Evolutionary conservation across 352 stramenopile species (phyloP).

Genomic region (Pythium graminicola): DNA sequence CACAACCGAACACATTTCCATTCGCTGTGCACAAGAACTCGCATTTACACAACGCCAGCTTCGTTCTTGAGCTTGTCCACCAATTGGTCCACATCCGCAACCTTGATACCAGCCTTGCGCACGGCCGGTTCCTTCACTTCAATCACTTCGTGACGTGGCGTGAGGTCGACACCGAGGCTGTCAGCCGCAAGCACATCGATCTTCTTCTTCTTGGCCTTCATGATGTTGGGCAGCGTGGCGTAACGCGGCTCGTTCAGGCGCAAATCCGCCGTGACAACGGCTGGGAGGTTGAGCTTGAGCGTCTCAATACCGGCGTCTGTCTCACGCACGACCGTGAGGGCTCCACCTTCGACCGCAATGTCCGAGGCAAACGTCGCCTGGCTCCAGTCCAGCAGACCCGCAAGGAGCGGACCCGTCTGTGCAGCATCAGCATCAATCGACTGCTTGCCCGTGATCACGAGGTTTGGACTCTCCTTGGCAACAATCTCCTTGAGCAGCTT

Average conservation of each 20-base stretch:
- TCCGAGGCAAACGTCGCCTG: conserved; percentile 98
- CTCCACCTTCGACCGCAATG: conserved; percentile 59
- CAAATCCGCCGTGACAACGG: conserved; percentile 97
- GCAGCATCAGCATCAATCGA: conserved; percentile 83
- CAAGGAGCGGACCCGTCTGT: conserved; percentile 92
- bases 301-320: conserved; percentile 92
- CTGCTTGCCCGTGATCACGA: conserved; percentile 98
- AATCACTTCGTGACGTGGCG: conserved; percentile 63
- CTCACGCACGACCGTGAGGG: conserved; percentile 88
- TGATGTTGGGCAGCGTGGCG: conserved; percentile 99
- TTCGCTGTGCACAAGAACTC: too few species aligned
- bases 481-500: conserved; percentile 95
- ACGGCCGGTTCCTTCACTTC: conserved; percentile 90
- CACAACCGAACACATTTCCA: too few species aligned
- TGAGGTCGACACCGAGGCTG: conserved; percentile 66
- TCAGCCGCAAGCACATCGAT: conserved; percentile 75
- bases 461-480: conserved; percentile 87
- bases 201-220: conserved; percentile 97
- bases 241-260: conserved; percentile 98
- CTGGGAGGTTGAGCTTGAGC: conserved; percentile 85
- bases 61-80: conserved; percentile 97
- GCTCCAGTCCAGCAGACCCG: conserved; percentile 94
- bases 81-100: conserved; percentile 92
- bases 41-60: conserved; percentile 83
- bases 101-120: conserved; percentile 93